Evolutionary conservation across 1,139 yeast species (phyloP), one percentile per base, ranked within the genome.

Genomic region (Scheffersomyces illinoinensis): DNA sequence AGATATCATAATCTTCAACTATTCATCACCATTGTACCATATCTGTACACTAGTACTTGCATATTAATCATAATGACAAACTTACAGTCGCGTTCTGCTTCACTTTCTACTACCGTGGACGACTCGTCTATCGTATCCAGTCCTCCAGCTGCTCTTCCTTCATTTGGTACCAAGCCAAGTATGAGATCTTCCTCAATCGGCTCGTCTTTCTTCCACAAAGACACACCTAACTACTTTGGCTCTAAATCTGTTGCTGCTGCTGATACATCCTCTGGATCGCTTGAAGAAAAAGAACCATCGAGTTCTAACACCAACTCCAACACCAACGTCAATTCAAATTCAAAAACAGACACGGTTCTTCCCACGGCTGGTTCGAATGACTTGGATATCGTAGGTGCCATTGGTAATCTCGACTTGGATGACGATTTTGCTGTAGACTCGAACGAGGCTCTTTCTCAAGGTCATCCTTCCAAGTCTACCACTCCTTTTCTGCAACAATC

Each of bases 321-420:
- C 10, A 49, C 54, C 21, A 55, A 54, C 23, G 33, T 57, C 18
- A 53, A 55, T 17, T 56, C 60, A 23, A 33, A 33, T 5, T 14
- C 43, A 33, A 12, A 33, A 33, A 54, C 53, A 24, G 60, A 47
- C 43, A 58, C 53, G 4, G 55, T 57, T 18, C 23, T 50, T 49
- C 24, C 53, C 50, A 47, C 54, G 5, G 54, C 54, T 12, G 52
- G 59, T 19, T 33, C 43, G 5, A 33, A 33, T 12, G 64, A 72
- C 53, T 72, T 79, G 63, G 83, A 79, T 59, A 77, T 79, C 50
- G 82, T 79, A 47, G 83, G 81, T 7, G 82, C 83, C 8, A 69
- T 79, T 52, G 76, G 75, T 52, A 77, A 73, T 54, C 72, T 80
- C 53, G 75, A 78, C 63, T 71, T 79, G 60, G 82, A 78, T 59